Evolutionary conservation across 495 filamentous ascomycete species (phyloP), one percentile per base, ranked within the genome.

Genomic region (Sordaria brevicollis): DNA sequence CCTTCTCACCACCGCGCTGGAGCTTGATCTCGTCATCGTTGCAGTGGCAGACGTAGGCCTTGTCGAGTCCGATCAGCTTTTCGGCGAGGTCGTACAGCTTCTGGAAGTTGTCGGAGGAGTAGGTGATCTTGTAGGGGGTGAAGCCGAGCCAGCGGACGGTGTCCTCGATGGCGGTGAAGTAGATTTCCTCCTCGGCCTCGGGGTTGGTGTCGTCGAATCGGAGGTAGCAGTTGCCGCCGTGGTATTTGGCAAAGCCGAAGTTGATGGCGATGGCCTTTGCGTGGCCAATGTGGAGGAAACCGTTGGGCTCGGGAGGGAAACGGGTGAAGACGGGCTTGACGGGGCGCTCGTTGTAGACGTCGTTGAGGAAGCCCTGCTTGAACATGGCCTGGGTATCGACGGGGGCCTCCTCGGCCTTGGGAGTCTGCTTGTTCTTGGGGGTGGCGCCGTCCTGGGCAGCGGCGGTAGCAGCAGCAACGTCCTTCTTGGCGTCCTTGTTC

Each of bases 211-310:
- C 92, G 78, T 93, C 91, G 75, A 89, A 92, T 68, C 89, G 81
- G 71, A 89, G 78, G 36, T 87, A 86, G 79, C 83, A 83, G 68
- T 91, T 82, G 67, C 96, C 96, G 13, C 90, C 90, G 78, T 97
- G 90, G 75, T 90, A 89, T 73, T 87, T 88, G 11, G 95, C 95
- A 80, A 97, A 97, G 0, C 95, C 96, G 78, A 98, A 98, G 81
- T 98, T 99, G 75, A 98, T 87, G 0, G 92, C 89, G 79, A 99
- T 97, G n/a, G 95, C 95, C 82, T 98, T 98, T 72, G 89, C 89
- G 78, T 98, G 95, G 21, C 94, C 94, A 37, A 97, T 92, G 75
- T 96, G 94, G 15, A 96, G 86, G 78, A 85, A 91, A 69, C 89
- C 89, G 73, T 91, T 91, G 38, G 93, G 93, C 80, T 98, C 96